Conservation (phyloP, 2,329 filamentous ascomycete genomes). For the Fusarium sp. region DNA sequence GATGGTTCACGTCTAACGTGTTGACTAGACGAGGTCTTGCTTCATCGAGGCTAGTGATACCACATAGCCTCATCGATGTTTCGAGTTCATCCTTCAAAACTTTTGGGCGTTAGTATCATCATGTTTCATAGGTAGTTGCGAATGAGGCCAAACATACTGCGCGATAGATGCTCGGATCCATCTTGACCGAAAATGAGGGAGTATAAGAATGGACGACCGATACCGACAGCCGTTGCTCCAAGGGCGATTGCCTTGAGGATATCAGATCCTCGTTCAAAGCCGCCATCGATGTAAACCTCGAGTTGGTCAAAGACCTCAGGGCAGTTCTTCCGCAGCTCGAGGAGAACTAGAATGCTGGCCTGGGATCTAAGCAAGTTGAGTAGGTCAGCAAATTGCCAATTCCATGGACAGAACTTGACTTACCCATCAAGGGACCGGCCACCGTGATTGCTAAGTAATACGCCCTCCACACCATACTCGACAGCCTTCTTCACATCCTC, state of each 20-base stretch:
- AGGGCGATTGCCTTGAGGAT: conserved; percentile 65
- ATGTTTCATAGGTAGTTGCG: not conserved
- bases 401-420: not conserved
- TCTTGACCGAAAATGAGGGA: conserved; percentile 64
- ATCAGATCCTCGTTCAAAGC: conserved; percentile 64
- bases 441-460: conserved; percentile 69
- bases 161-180: conserved; percentile 63
- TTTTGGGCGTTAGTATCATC: not conserved
- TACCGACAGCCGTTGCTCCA: conserved; percentile 65
- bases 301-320: conserved; percentile 61
- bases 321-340: conserved; percentile 61
- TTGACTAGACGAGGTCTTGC: conserved; percentile 39
- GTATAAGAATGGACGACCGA: conserved; percentile 64
- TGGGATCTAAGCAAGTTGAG: conserved; percentile 42
- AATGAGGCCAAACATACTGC: conserved; percentile 57
- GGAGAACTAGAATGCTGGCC: conserved; percentile 61
- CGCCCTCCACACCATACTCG: conserved; percentile 62
- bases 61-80: conserved; percentile 42
- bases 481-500: conserved; percentile 64
- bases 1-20: conserved; percentile 42
- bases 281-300: conserved; percentile 65
- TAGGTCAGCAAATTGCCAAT: not conserved
- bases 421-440: conserved; percentile 65
- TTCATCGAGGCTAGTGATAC: conserved; percentile 38
- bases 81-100: conserved; percentile 45